These are phyloP conservation scores for Fusarium xyrophilum DNA, from an alignment of 2,329 filamentous ascomycete genomes.

Conservation along the genomic window DNA sequence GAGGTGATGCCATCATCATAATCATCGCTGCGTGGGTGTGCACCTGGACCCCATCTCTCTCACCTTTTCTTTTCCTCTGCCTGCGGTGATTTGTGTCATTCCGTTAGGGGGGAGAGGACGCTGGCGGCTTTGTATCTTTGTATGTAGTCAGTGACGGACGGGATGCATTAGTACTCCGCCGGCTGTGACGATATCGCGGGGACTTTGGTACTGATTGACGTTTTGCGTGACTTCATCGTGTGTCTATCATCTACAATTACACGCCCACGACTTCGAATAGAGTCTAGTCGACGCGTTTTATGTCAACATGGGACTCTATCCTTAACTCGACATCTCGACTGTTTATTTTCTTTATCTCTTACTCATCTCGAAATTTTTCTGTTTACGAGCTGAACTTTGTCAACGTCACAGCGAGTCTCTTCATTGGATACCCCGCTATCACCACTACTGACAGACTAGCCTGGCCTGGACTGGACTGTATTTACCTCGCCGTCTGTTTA, in stretches of 20 bases:
- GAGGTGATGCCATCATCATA: slow-evolving; percentile 33
- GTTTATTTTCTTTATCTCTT: neutral
- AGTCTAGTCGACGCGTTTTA: neutral
- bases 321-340: neutral
- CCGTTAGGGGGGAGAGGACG: neutral
- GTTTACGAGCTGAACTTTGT: neutral
- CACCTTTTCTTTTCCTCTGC: neutral
- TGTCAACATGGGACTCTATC: slow-evolving; percentile 6
- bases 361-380: neutral
- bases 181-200: slow-evolving; percentile 24
- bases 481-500: slow-evolving; percentile 9
- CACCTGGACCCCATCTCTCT: slow-evolving; percentile 17
- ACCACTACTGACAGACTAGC: slow-evolving; percentile 1
- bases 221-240: slow-evolving; percentile 25
- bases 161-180: slow-evolving; percentile 1
- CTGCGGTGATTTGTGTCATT: slow-evolving; percentile 9
- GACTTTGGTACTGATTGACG: slow-evolving; percentile 16
- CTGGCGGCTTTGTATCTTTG: slow-evolving; percentile 19
- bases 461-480: neutral
- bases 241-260: slow-evolving; percentile 2
- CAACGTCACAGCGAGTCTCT: slow-evolving; percentile 21
- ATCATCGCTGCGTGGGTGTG: slow-evolving; percentile 20
- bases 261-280: slow-evolving; percentile 11
- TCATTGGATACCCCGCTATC: slow-evolving; percentile 25
- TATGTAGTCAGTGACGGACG: neutral